Conservation (phyloP, 139 green algal genomes). For the Auxenochlorella pyrenoidosa region DNA sequence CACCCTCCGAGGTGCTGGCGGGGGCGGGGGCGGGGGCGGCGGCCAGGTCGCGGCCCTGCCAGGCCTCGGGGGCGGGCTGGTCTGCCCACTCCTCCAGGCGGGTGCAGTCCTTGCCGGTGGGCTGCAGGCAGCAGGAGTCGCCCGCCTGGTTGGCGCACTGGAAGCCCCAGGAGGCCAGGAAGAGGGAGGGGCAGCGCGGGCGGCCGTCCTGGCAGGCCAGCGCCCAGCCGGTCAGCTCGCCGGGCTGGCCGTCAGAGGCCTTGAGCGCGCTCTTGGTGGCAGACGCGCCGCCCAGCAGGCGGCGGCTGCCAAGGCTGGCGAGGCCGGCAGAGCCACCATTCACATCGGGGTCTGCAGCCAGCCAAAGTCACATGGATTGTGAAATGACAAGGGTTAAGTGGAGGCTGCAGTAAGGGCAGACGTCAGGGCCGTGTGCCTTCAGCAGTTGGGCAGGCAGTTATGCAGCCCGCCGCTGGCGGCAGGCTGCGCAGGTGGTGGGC, state of each 20-base stretch:
- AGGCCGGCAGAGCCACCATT: too few species aligned
- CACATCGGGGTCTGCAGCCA: too few species aligned
- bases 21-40: neutral
- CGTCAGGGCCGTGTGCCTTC: too few species aligned
- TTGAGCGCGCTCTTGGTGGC: neutral
- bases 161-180: slow-evolving; percentile 12
- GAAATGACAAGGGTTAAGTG: too few species aligned
- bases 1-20: neutral
- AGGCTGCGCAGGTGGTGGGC: too few species aligned
- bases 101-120: neutral
- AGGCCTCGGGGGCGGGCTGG: neutral
- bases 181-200: neutral
- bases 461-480: too few species aligned
- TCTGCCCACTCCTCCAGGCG: neutral
- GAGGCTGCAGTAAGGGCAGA: too few species aligned
- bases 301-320: too few species aligned
- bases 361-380: too few species aligned
- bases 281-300: too few species aligned
- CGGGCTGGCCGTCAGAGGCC: neutral
- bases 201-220: neutral
- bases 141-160: neutral
- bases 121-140: neutral
- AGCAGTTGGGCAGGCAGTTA: too few species aligned
- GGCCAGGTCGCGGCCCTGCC: neutral
- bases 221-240: neutral